These are phyloP conservation scores for Neonectria ditissima DNA, from an alignment of 2,329 filamentous ascomycete species.

Conservation along the genomic window DNA sequence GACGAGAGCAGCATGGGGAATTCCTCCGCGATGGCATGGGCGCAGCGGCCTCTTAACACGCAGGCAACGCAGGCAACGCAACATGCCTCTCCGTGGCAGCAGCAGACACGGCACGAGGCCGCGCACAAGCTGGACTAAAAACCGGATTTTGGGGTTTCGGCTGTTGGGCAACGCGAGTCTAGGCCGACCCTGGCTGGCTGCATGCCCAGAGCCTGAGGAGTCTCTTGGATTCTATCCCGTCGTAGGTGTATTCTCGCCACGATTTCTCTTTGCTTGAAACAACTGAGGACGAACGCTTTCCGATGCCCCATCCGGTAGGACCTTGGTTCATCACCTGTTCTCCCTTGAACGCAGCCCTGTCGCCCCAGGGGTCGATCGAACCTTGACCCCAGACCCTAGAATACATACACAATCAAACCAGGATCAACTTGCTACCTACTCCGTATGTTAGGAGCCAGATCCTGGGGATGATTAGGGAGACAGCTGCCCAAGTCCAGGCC, in stretches of 20 bases:
- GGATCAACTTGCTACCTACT: no score
- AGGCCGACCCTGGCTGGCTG: constrained; percentile 10
- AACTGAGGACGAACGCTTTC: not conserved
- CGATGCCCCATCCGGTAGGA: constrained; percentile 1
- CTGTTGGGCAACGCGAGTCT: constrained; percentile 10
- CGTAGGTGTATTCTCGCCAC: not conserved
- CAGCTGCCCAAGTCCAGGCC: not conserved
- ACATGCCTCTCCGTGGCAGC: not conserved
- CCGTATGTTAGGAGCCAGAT: no score
- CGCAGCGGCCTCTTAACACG: not conserved
- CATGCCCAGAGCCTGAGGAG: not conserved
- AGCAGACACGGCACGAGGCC: not conserved
- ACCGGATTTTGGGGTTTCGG: constrained; percentile 15
- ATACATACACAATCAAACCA: not conserved
- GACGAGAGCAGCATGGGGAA: not conserved
- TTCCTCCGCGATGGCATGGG: not conserved
- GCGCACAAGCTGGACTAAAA: constrained; percentile 6
- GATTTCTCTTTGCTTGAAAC: constrained; percentile 16
- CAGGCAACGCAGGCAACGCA: no score
- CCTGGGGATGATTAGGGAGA: not conserved
- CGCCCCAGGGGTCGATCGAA: not conserved
- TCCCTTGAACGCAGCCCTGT: not conserved
- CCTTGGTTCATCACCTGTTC: constrained; percentile 4
- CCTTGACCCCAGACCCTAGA: not conserved
- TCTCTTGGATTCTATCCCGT: constrained; percentile 6